phyloP scores from a whole-genome alignment of 164 flowering plant genomes.

The Liquidambar formosana region DNA sequence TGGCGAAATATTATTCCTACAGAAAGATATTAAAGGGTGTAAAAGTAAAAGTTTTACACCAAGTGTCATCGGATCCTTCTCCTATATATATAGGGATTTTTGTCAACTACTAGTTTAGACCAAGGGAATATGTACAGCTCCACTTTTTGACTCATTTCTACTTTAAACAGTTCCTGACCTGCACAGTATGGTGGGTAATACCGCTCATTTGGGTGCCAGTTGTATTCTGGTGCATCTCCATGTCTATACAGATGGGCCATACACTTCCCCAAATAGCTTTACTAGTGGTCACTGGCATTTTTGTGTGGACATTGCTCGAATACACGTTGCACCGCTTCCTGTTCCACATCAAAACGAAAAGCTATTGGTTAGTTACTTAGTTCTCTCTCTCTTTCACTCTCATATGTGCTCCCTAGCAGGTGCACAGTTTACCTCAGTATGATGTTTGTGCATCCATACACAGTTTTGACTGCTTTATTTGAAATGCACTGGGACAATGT shows the following conservation, averaged over 20 bases:
- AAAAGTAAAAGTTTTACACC: too few species aligned
- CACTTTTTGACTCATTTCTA: constrained; percentile 7
- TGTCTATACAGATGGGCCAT: constrained; percentile 59
- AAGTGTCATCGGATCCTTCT: too few species aligned
- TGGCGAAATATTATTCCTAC: too few species aligned
- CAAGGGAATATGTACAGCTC: neutral
- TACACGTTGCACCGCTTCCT: constrained; percentile 89
- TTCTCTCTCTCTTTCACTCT: constrained; percentile 5
- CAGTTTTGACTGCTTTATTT: too few species aligned
- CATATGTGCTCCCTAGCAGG: too few species aligned
- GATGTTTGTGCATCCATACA: too few species aligned
- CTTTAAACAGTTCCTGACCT: constrained; percentile 67
- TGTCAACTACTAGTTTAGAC: too few species aligned
- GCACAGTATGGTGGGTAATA: constrained; percentile 76
- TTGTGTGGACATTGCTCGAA: constrained; percentile 78
- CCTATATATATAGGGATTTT: too few species aligned
- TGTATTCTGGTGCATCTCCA: constrained; percentile 49
- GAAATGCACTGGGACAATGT: too few species aligned
- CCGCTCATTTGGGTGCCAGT: constrained; percentile 84
- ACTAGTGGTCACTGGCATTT: constrained; percentile 57
- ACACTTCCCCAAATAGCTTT: constrained; percentile 42
- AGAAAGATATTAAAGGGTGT: too few species aligned
- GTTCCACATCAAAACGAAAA: constrained; percentile 81
- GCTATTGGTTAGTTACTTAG: constrained; percentile 63
- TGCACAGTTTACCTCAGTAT: too few species aligned